A percentile compares a stretch with the other conserved stretches of the same genome.
These are phyloP conservation scores for Psidium friedrichsthalianum DNA, from an alignment of 345 rosid genomes.

Conservation along the genomic window DNA sequence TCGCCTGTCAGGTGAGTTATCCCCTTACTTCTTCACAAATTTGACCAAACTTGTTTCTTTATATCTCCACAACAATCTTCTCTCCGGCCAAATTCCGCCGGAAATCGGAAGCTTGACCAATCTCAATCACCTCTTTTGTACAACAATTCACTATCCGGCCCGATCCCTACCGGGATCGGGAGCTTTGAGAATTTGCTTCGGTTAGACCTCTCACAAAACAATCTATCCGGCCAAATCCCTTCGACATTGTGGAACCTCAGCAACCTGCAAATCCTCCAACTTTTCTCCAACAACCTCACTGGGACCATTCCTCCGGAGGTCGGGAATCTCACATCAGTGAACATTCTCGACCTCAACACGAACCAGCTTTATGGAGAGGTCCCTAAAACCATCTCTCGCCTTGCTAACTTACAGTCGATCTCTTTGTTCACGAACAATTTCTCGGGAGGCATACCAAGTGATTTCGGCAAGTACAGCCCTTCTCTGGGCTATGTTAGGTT, in stretches of 20 bases:
- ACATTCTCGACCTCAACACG: slow-evolving; percentile 24
- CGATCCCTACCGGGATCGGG: slow-evolving; percentile 39
- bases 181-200: slow-evolving; percentile 8
- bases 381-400: slow-evolving; percentile 36
- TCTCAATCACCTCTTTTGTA: slow-evolving; percentile 21
- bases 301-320: slow-evolving; percentile 48
- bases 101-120: slow-evolving; percentile 27
- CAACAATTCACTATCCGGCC: slow-evolving; percentile 30
- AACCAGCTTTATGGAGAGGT: slow-evolving; percentile 42
- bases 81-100: slow-evolving; percentile 36
- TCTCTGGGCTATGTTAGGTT: slow-evolving; percentile 24
- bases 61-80: slow-evolving; percentile 40
- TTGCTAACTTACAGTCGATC: slow-evolving; percentile 12
- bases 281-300: slow-evolving; percentile 33
- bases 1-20: slow-evolving; percentile 31
- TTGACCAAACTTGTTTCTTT: slow-evolving; percentile 38
- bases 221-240: slow-evolving; percentile 46
- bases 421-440: slow-evolving; percentile 39
- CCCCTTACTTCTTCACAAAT: slow-evolving; percentile 23
- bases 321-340: slow-evolving; percentile 32
- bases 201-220: slow-evolving; percentile 40
- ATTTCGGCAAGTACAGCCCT: slow-evolving; percentile 40
- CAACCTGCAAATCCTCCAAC: slow-evolving; percentile 22
- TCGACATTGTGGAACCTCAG: slow-evolving; percentile 28
- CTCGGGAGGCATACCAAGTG: slow-evolving; percentile 35